A percentile compares a stretch with the other conserved stretches of the same genome.
phyloP scores from a whole-genome alignment of 352 stramenopile species.

The Phytophthora palmivora region DNA sequence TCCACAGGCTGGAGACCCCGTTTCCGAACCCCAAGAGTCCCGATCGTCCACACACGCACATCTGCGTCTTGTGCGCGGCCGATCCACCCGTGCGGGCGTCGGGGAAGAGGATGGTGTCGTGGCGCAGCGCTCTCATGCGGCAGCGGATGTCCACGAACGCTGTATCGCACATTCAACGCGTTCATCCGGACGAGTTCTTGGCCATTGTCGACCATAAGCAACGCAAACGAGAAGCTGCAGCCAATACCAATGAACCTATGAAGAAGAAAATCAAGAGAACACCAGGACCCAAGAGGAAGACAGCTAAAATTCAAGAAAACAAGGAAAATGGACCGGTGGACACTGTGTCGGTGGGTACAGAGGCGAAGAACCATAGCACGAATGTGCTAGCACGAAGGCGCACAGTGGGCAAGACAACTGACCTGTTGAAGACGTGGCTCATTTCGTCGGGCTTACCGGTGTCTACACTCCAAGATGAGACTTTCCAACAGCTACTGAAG shows the following conservation, averaged over 20 bases:
- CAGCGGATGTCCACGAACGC: slow-evolving; percentile 53
- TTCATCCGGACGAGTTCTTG: slow-evolving; percentile 38
- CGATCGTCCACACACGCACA: slow-evolving; percentile 39
- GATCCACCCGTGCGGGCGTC: slow-evolving; percentile 9
- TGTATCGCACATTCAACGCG: slow-evolving; percentile 38
- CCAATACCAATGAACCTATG: slow-evolving; percentile 9
- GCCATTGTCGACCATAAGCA: slow-evolving; percentile 30
- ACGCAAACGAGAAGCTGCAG: slow-evolving; percentile 20
- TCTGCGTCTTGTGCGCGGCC: slow-evolving; percentile 41
- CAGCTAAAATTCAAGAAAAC: not conserved
- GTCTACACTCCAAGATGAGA: slow-evolving; percentile 22
- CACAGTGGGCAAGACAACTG: slow-evolving; percentile 9
- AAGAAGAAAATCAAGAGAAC: slow-evolving; percentile 27
- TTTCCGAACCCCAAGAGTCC: slow-evolving; percentile 24
- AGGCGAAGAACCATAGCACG: not conserved
- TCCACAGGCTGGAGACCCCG: slow-evolving; percentile 37
- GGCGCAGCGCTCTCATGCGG: slow-evolving; percentile 41
- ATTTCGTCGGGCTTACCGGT: slow-evolving; percentile 33
- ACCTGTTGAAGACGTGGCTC: slow-evolving; percentile 39
- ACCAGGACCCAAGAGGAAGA: slow-evolving; percentile 12
- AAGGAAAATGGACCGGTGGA: not conserved
- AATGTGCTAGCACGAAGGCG: slow-evolving; percentile 11
- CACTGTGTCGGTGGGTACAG: not conserved
- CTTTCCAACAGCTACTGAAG: slow-evolving; percentile 30
- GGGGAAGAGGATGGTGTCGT: slow-evolving; percentile 15